These are phyloP conservation scores for Solanum ossicruentum DNA, from an alignment of 257 asterid genomes.

Conservation along the genomic window DNA sequence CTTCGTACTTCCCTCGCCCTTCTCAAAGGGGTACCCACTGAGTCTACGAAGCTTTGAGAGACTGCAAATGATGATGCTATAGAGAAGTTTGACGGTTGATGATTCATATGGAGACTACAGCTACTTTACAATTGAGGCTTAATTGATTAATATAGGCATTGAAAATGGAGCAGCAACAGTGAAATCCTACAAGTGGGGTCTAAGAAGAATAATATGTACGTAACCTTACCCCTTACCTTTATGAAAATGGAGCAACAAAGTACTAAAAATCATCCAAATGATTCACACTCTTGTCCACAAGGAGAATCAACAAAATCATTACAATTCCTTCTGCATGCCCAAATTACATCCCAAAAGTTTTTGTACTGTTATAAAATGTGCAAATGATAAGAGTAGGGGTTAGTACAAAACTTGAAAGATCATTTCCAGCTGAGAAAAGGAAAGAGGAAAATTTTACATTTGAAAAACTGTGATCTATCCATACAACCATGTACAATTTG, in stretches of 20 bases:
- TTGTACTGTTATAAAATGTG: neutral
- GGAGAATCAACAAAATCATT: neutral
- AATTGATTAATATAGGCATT: neutral
- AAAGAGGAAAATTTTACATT: neutral
- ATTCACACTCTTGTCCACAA: neutral
- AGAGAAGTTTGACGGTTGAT: neutral
- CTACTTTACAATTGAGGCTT: neutral
- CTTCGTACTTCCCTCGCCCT: too few relatives aligned
- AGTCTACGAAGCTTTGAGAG: too few relatives aligned
- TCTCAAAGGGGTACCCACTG: too few relatives aligned
- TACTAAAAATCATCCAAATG: neutral
- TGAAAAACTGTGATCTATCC: slow-evolving; percentile 19
- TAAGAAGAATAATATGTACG: too few relatives aligned
- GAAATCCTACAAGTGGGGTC: too few relatives aligned
- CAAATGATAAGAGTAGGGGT: neutral
- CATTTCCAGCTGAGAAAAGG: neutral
- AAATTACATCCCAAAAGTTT: neutral
- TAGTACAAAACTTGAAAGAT: neutral
- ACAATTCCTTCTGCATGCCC: neutral
- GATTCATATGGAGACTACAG: neutral
- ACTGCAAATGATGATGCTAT: neutral
- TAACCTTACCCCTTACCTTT: neutral
- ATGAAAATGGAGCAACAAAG: neutral
- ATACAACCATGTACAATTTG: slow-evolving; percentile 36
- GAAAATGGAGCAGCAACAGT: too few relatives aligned